A percentile compares a stretch with the other conserved stretches of the same genome.
Evolutionary conservation across 768 basidiomycete genomes (phyloP).

Genomic region (Pluteus cervinus): DNA sequence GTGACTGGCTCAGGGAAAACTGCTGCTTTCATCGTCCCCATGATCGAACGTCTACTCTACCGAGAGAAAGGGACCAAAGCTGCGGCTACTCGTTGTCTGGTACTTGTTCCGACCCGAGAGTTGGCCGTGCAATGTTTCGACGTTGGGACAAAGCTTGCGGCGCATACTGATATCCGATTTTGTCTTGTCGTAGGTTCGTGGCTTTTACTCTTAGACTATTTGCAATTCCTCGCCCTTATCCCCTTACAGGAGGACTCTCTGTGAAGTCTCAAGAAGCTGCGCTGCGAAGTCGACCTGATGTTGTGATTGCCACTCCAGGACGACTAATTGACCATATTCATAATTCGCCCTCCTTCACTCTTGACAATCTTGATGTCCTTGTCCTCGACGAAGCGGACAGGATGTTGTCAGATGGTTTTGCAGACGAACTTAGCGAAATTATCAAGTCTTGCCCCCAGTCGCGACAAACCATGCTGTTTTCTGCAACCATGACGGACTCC

Average conservation of each 20-base stretch:
- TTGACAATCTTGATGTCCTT: slow-evolving; percentile 89
- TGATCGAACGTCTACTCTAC: slow-evolving; percentile 88
- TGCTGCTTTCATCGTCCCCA: slow-evolving; percentile 93
- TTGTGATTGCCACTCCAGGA: slow-evolving; percentile 95
- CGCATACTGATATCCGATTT: slow-evolving; percentile 85
- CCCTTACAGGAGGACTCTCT: slow-evolving; percentile 74
- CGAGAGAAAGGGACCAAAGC: slow-evolving; percentile 85
- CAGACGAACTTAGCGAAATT: slow-evolving; percentile 91
- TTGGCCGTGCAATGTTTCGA: slow-evolving; percentile 94
- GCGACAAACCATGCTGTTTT: slow-evolving; percentile 97
- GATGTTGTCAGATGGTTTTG: slow-evolving; percentile 94
- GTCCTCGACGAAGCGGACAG: slow-evolving; percentile 97
- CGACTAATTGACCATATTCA: slow-evolving; percentile 96
- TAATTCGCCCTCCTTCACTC: slow-evolving; percentile 88
- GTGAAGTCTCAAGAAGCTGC: slow-evolving; percentile 86
- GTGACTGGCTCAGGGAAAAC: slow-evolving; percentile 99
- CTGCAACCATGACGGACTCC: slow-evolving; percentile 97
- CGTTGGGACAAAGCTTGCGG: slow-evolving; percentile 79
- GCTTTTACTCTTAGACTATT: slow-evolving; percentile 3
- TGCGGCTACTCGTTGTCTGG: slow-evolving; percentile 82
- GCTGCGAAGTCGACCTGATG: slow-evolving; percentile 83
- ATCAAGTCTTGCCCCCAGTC: slow-evolving; percentile 82
- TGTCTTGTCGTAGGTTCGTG: slow-evolving; percentile 83
- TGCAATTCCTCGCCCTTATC: slow-evolving; percentile 6
- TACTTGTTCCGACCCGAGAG: slow-evolving; percentile 93